Evolutionary conservation across 257 asterid genomes (phyloP).

Genomic region (Lycium ferocissimum): DNA sequence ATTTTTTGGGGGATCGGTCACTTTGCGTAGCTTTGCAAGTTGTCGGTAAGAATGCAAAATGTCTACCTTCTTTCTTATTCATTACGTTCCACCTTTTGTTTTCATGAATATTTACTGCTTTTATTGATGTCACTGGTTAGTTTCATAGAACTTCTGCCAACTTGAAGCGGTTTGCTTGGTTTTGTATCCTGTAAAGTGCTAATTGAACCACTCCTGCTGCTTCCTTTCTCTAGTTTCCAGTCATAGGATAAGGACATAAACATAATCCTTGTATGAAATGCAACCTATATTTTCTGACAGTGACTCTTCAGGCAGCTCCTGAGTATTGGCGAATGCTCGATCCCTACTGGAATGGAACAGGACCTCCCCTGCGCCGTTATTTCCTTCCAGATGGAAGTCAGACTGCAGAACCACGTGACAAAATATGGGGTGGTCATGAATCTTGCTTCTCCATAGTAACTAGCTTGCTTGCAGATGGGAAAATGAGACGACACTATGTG

Average conservation of each 20-base stretch:
- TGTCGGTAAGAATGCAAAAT: constrained; percentile 7
- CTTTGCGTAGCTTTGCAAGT: constrained; percentile 9
- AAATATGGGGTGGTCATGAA: constrained; percentile 93
- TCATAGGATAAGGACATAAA: neutral
- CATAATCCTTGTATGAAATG: constrained; percentile 2
- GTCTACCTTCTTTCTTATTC: neutral
- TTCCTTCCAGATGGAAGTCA: constrained; percentile 87
- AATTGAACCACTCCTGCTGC: constrained; percentile 3
- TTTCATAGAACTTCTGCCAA: constrained; percentile 26
- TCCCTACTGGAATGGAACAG: constrained; percentile 72
- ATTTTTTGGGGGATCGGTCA: neutral
- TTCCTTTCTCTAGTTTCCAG: neutral
- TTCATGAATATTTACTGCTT: neutral
- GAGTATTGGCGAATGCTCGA: constrained; percentile 77
- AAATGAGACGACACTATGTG: constrained; percentile 74
- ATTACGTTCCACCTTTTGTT: neutral
- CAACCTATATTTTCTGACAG: neutral
- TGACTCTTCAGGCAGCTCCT: constrained; percentile 62
- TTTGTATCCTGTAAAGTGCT: constrained; percentile 8
- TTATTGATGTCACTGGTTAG: constrained; percentile 20
- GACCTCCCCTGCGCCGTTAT: constrained; percentile 61
- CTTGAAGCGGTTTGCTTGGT: neutral
- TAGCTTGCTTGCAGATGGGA: constrained; percentile 59
- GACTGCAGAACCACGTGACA: constrained; percentile 66
- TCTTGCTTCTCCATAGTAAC: constrained; percentile 76